A percentile compares a stretch with the other conserved stretches of the same genome.
Conservation (phyloP, 2,329 filamentous ascomycete species). For the Fusarium buharicum region DNA sequence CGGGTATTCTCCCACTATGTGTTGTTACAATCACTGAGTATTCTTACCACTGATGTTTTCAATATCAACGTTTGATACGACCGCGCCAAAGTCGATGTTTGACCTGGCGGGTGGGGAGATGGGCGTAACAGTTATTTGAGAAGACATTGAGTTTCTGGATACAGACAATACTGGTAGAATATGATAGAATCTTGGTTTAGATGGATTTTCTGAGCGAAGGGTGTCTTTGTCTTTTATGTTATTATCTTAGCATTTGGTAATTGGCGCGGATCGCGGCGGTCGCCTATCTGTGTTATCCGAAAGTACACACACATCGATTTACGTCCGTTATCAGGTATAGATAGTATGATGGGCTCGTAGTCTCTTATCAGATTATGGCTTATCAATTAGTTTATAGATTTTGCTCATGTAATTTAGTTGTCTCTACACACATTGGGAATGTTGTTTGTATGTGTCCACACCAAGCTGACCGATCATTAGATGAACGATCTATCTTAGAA, state of each 20-base stretch:
- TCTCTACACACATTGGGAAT: too few relatives aligned
- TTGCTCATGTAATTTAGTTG: too few relatives aligned
- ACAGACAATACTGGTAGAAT: too few relatives aligned
- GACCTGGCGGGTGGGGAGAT: constrained; percentile 52
- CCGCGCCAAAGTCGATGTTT: constrained; percentile 68
- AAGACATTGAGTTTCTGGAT: constrained; percentile 29
- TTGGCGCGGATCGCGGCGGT: constrained; percentile 30
- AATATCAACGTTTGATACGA: constrained; percentile 67
- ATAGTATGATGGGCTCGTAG: not conserved
- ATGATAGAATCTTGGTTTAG: not conserved
- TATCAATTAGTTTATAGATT: too few relatives aligned
- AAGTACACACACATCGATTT: not conserved
- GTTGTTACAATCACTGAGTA: constrained; percentile 5
- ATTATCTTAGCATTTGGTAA: not conserved
- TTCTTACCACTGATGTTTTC: constrained; percentile 70
- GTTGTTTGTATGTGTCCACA: too few relatives aligned
- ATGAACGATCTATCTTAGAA: too few relatives aligned
- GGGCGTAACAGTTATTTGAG: constrained; percentile 51
- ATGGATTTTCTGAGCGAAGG: not conserved
- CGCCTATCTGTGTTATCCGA: constrained; percentile 30
- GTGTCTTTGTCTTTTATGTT: constrained; percentile 18
- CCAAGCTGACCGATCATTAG: too few relatives aligned
- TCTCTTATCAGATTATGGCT: not conserved
- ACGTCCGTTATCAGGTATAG: constrained; percentile 6
- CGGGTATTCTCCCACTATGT: constrained; percentile 62